phyloP scores from a whole-genome alignment of 148 eudicot species.

The Cornus suecica region DNA sequence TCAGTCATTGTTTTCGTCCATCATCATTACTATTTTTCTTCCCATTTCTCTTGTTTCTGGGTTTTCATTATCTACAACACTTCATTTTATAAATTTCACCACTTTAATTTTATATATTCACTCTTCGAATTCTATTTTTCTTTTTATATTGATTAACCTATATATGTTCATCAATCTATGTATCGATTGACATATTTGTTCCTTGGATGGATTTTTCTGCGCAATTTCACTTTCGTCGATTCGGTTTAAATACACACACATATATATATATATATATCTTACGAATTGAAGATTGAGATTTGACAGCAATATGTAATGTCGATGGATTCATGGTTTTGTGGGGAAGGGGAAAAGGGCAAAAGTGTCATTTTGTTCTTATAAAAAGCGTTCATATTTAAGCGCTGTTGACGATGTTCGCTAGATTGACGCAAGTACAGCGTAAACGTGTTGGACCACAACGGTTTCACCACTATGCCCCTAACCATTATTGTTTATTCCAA shows the following conservation, averaged over 20 bases:
- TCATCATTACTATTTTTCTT: not conserved
- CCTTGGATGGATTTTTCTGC: not conserved
- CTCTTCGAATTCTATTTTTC: not conserved
- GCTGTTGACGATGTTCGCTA: not conserved
- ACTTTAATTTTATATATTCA: too few species aligned
- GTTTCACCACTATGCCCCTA: not conserved
- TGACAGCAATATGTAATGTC: not conserved
- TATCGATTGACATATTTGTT: too few species aligned
- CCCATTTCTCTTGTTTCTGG: not conserved
- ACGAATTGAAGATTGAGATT: not conserved
- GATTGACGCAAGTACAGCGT: not conserved
- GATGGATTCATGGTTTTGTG: not conserved
- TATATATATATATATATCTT: too few species aligned
- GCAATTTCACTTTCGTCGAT: not conserved
- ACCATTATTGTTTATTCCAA: not conserved
- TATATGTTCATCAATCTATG: too few species aligned
- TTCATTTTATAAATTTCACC: not conserved
- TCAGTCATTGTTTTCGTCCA: not conserved
- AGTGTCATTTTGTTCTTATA: not conserved
- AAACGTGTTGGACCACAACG: not conserved
- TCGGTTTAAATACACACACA: not conserved
- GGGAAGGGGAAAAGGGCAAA: constrained; percentile 5
- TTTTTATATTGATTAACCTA: not conserved
- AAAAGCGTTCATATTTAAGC: not conserved
- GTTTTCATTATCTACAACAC: not conserved